Evolutionary conservation across 1,139 yeast genomes (phyloP).

Genomic region (Geotrichum klebahnii): DNA sequence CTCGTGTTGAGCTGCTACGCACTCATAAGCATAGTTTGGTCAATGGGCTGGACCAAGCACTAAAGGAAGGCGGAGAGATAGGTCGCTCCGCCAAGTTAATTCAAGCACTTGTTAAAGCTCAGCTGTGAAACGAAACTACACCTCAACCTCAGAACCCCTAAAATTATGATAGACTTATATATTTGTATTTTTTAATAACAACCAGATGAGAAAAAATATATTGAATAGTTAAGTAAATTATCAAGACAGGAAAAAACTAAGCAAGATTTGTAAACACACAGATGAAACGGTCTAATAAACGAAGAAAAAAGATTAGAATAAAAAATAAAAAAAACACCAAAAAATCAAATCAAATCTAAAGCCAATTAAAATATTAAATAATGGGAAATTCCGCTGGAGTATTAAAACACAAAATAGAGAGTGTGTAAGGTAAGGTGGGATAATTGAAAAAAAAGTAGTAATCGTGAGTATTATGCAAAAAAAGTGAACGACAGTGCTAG

Average conservation of each 20-base stretch:
- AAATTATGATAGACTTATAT: too few relatives aligned
- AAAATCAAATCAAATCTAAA: constrained; percentile 8
- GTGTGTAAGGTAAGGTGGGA: too few relatives aligned
- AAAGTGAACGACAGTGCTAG: neutral
- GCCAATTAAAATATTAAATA: neutral
- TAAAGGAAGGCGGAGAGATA: constrained; percentile 72
- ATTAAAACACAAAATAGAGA: neutral
- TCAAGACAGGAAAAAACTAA: too few relatives aligned
- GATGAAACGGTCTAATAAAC: neutral
- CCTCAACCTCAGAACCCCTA: too few relatives aligned
- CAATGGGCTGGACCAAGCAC: constrained; percentile 50
- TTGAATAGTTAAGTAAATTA: too few relatives aligned
- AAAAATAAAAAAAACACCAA: constrained; percentile 5
- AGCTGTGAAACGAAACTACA: neutral
- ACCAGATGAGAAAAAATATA: too few relatives aligned
- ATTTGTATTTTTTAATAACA: too few relatives aligned
- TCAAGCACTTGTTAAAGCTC: constrained; percentile 10
- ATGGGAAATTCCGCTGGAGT: neutral
- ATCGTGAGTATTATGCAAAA: neutral
- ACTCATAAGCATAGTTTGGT: constrained; percentile 50
- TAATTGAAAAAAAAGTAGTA: neutral
- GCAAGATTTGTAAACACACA: neutral
- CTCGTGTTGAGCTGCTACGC: constrained; percentile 55
- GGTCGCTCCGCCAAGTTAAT: constrained; percentile 54
- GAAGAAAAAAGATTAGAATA: neutral